These are phyloP conservation scores for Petunia secreta DNA, from an alignment of 257 asterid genomes.

Conservation along the genomic window DNA sequence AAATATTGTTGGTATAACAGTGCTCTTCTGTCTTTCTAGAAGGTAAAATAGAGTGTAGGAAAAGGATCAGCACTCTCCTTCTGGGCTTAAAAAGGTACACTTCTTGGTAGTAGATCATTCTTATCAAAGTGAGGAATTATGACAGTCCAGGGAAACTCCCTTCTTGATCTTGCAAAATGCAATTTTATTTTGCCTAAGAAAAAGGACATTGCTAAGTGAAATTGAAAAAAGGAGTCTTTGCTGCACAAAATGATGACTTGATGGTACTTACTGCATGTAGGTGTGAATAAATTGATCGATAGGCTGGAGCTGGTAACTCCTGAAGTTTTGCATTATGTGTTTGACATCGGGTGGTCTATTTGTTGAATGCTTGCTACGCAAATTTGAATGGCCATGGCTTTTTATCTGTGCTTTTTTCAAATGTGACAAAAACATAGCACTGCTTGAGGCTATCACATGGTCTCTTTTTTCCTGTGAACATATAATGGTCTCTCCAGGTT, in stretches of 20 bases:
- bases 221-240: neutral
- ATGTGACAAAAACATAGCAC: neutral
- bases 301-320: neutral
- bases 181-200: too few species aligned
- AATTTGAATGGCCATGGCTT: neutral
- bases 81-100: neutral
- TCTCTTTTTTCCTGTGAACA: neutral
- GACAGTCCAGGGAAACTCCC: neutral
- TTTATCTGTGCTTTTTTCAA: conserved; percentile 2
- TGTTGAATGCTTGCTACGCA: neutral
- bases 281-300: neutral
- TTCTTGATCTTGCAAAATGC: neutral
- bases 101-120: neutral
- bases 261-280: neutral
- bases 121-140: neutral
- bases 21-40: neutral
- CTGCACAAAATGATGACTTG: neutral
- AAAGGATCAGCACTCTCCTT: neutral
- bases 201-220: neutral
- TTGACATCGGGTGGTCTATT: neutral
- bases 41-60: neutral
- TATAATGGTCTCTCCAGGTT: neutral
- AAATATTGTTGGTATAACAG: neutral
- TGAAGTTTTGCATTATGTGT: neutral
- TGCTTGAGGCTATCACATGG: neutral